Conservation (phyloP, 202 grass and related monocot genomes). For the Elaeis oleifera region DNA sequence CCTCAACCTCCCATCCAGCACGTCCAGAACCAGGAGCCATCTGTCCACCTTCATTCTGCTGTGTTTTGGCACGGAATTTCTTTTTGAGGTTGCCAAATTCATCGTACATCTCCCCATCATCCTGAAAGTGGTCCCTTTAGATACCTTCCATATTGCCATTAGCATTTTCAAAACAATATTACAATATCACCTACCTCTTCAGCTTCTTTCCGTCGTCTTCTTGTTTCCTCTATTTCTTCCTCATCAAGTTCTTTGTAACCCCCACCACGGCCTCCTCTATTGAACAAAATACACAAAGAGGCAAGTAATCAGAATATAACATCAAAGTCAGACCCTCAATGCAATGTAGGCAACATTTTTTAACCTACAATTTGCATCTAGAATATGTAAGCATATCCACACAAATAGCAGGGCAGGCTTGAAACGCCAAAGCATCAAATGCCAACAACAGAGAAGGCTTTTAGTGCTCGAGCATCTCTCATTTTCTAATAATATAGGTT, state of each 20-base stretch:
- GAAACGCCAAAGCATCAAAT: neutral
- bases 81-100: slow-evolving; percentile 99
- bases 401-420: neutral
- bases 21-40: slow-evolving; percentile 54
- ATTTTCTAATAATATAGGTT: no score
- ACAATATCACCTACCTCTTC: slow-evolving; percentile 50
- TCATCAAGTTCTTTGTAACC: slow-evolving; percentile 97
- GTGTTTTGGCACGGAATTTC: slow-evolving; percentile 84
- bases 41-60: slow-evolving; percentile 40
- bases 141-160: neutral
- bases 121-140: slow-evolving; percentile 28
- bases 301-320: neutral
- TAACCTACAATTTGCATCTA: no score
- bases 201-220: slow-evolving; percentile 61
- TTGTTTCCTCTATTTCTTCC: slow-evolving; percentile 96
- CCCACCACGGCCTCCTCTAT: slow-evolving; percentile 87
- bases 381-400: no score
- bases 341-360: no score
- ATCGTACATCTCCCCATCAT: slow-evolving; percentile 98
- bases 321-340: neutral
- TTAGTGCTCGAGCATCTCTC: no score
- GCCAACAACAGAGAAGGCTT: neutral
- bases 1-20: slow-evolving; percentile 74
- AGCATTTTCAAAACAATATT: slow-evolving; percentile 1
- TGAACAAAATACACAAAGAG: no score